Evolutionary conservation across 2,329 filamentous ascomycete genomes (phyloP), one percentile per base, ranked within the genome.

Genomic region (Fonsecaea pugnacius): DNA sequence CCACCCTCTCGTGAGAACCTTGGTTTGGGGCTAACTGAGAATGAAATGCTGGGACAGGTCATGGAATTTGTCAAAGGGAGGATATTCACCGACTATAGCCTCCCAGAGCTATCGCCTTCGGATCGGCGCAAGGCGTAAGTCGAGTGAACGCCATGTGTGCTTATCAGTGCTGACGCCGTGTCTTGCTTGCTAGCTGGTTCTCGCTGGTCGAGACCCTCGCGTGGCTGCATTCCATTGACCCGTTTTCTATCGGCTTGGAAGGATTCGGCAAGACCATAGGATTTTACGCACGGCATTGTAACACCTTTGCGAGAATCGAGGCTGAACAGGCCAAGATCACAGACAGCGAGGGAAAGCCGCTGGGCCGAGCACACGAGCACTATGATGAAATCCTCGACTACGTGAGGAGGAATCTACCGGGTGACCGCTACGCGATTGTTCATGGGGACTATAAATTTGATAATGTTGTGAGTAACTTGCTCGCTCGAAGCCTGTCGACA

Each of bases 401-500:
- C 76, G 93, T 95, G 75, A 80, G 78, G 62, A 82, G 91, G 70
- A 77, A 82, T 60, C 89, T 91, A 77, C 91, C 91, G 1, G 78
- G 81, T 66, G 91, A 95, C 73, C 80, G 89, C 67, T 86, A 83
- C 18, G 87, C 86, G 16, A 83, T 95, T 68, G 86, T 96, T 33
- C 92, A 96, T 73, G 91, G 91, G 43, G 91, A 96, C 75, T 96
- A 91, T 80, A 96, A 96, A 81, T 92, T 91, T 72, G 89, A 91
- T 73, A 91, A 91, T 69, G 73, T 91, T 60, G 86, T 91, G 46
- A 60, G 66, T 7, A 21, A 43, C 16, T 63, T 21, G 6, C 30
- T 27, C 24, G n/a, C 30, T 1, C 0, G 4, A 16, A 8, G 21
- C 4, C 6, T 16, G 6, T 6, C 27, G 27, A 21, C 10, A 46